These are phyloP conservation scores for Botryotinia calthae DNA, from an alignment of 2,329 filamentous ascomycete genomes.

Conservation along the genomic window DNA sequence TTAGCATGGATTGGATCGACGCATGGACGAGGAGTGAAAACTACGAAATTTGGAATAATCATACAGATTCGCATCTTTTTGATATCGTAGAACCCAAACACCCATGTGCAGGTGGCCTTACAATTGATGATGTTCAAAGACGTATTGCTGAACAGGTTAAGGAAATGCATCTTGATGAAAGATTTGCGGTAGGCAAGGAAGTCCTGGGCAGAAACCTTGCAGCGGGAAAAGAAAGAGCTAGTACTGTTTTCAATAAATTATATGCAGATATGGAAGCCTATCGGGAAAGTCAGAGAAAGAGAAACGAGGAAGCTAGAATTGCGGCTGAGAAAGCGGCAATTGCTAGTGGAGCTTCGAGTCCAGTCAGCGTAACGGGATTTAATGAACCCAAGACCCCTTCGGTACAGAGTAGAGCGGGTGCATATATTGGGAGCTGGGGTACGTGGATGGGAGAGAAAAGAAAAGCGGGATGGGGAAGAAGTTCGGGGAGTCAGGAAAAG, in stretches of 20 bases:
- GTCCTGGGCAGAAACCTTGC: conserved; percentile 86
- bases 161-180: conserved; percentile 89
- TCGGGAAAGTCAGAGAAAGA: conserved; percentile 68
- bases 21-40: conserved; percentile 87
- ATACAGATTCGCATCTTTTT: conserved; percentile 84
- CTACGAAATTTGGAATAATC: conserved; percentile 79
- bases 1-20: conserved; percentile 80
- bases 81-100: conserved; percentile 92
- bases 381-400: conserved; percentile 43
- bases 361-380: conserved; percentile 38
- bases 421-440: conserved; percentile 68
- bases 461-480: conserved; percentile 44
- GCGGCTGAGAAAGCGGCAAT: conserved; percentile 27
- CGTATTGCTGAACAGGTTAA: conserved; percentile 88
- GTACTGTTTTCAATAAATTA: conserved; percentile 79
- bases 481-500: conserved; percentile 68
- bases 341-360: conserved; percentile 23
- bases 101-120: conserved; percentile 87
- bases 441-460: conserved; percentile 74
- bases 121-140: conserved; percentile 90
- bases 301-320: conserved; percentile 50
- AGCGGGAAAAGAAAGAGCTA: conserved; percentile 83
- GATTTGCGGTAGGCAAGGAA: conserved; percentile 78
- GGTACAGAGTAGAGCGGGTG: conserved; percentile 53
- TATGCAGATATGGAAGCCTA: conserved; percentile 87